Evolutionary conservation across 495 filamentous ascomycete genomes (phyloP), one percentile per base, ranked within the genome.

Genomic region (Neurospora sp.): DNA sequence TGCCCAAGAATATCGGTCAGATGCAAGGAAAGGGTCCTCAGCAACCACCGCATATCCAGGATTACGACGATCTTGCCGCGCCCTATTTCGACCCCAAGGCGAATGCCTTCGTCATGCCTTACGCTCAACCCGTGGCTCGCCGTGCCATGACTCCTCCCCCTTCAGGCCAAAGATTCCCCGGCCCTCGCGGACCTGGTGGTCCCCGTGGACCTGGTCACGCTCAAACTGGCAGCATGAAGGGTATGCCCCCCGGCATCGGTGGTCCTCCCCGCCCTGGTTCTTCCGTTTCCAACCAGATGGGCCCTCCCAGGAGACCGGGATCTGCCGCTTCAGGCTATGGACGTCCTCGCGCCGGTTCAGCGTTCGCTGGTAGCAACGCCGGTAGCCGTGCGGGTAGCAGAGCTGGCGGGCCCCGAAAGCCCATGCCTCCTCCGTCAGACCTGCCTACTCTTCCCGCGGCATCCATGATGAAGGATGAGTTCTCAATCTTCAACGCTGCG

Each of bases 81-180:
- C 81, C 84, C n/a, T 88, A 92, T 73, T 97, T 90, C 76, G 94
- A 98, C 78, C 90, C 91, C 9, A 84, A 88, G 7, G 86, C 86
- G 14, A 93, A 93, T 74, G 86, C 89, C 37, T 96, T 93, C 75
- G 87, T 92, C 74, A 90, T 91, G 82, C 87, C 89, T 12, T 97
- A 90, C 74, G 92, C 94, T 16, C 89, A 97, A 79, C 93, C 93
- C 10, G 85, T 96, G 3, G 88, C 86, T 73, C 93, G 96, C 77
- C 91, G 96, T 73, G 96, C 96, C 59, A 99, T 99, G 96, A 98
- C 96, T 38, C 96, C 96, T 39, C 96, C 96, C 20, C 94, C 96
- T 27, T 88, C 90, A 16, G 90, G 89, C 40, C 91, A 93, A 41
- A 88, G 92, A 69, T 93, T 93, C 85, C 80, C 70, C 74, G 84